These are phyloP conservation scores for Asclepias syriaca DNA, from an alignment of 257 asterid genomes.

Conservation along the genomic window DNA sequence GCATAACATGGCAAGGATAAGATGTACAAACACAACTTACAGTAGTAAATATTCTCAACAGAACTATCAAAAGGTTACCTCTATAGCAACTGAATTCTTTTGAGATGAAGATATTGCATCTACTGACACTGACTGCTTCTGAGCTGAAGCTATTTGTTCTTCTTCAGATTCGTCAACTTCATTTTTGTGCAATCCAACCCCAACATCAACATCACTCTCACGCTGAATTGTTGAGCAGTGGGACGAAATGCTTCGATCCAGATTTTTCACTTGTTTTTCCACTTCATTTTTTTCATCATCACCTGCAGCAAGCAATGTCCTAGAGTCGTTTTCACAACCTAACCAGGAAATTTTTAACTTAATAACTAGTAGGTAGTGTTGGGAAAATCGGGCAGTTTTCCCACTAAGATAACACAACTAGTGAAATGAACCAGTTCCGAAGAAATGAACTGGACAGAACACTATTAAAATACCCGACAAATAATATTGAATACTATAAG, in stretches of 20 bases:
- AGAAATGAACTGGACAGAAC: no score
- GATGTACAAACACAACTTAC: background rate
- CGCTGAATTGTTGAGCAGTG: conserved; percentile 20
- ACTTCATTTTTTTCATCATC: conserved; percentile 28
- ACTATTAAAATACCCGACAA: no score
- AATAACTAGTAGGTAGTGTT: background rate
- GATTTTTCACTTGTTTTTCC: conserved; percentile 24
- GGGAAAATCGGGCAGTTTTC: no score
- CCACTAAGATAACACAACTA: no score
- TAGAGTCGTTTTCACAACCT: conserved; percentile 14
- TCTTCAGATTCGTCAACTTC: conserved; percentile 25
- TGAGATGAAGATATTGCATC: conserved; percentile 12
- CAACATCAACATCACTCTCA: conserved; percentile 25
- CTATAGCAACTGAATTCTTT: conserved; percentile 41
- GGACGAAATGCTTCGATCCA: conserved; percentile 22
- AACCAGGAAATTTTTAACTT: conserved; percentile 9
- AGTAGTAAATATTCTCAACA: background rate
- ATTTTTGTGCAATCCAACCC: conserved; percentile 20
- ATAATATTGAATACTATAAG: no score
- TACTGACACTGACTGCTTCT: conserved; percentile 22
- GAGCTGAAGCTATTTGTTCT: conserved; percentile 12
- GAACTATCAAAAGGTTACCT: conserved; percentile 30
- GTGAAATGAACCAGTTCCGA: no score
- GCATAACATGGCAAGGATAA: background rate
- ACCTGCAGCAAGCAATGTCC: conserved; percentile 22